These are phyloP conservation scores for Hypoxylon rickii DNA, from an alignment of 495 filamentous ascomycete genomes.

Conservation along the genomic window DNA sequence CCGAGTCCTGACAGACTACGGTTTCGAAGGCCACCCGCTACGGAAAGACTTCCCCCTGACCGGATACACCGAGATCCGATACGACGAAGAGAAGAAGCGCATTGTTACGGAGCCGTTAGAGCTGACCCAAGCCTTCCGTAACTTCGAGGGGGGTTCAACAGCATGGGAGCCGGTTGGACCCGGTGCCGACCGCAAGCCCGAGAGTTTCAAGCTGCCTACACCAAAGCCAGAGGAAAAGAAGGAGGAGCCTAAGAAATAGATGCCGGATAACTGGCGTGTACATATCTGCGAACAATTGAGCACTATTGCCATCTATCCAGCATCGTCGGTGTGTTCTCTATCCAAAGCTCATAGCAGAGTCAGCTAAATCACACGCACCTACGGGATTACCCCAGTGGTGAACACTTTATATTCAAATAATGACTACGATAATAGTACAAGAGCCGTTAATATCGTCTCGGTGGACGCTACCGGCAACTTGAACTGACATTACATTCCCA, in stretches of 20 bases:
- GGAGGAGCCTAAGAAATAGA: slow-evolving; percentile 90
- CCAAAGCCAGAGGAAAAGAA: slow-evolving; percentile 92
- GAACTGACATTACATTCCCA: not conserved
- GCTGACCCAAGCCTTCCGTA: slow-evolving; percentile 97
- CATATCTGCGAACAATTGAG: slow-evolving; percentile 37
- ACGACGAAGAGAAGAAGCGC: slow-evolving; percentile 99
- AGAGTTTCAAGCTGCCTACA: slow-evolving; percentile 90
- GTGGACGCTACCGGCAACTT: too few species aligned
- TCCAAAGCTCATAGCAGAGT: not conserved
- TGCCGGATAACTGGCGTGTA: slow-evolving; percentile 33
- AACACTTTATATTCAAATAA: too few species aligned
- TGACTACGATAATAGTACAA: too few species aligned
- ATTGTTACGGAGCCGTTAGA: slow-evolving; percentile 97
- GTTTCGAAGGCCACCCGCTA: slow-evolving; percentile 96
- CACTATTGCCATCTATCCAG: slow-evolving; percentile 3
- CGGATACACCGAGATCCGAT: slow-evolving; percentile 97
- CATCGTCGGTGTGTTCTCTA: not conserved
- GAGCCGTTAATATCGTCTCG: too few species aligned
- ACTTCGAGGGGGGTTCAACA: slow-evolving; percentile 86
- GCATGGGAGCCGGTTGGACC: slow-evolving; percentile 91
- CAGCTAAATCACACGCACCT: not conserved
- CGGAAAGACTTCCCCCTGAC: slow-evolving; percentile 98
- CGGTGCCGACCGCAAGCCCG: slow-evolving; percentile 79
- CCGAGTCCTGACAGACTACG: slow-evolving; percentile 99
- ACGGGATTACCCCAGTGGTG: not conserved